A percentile compares a stretch with the other conserved stretches of the same genome.
These are phyloP conservation scores for Rugonectria rugulosa DNA, from an alignment of 2,329 filamentous ascomycete genomes.

Conservation along the genomic window DNA sequence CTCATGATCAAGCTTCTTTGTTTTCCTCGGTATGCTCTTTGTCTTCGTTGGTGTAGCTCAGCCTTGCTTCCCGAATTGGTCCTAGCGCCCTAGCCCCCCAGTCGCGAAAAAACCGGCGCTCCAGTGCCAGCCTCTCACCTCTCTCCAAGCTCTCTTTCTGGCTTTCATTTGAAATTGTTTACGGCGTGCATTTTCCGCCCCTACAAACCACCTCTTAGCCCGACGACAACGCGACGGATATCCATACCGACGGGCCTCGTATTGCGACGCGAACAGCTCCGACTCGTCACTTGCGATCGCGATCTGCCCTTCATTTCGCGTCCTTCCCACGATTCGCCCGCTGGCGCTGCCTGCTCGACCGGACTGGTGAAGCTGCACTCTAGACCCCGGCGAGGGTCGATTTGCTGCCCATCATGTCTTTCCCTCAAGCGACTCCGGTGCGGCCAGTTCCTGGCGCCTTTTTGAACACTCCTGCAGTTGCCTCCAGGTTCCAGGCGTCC, in stretches of 20 bases:
- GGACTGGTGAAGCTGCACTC: constrained; percentile 41
- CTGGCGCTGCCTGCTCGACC: constrained; percentile 33
- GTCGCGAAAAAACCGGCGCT: constrained; percentile 50
- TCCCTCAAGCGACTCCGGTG: constrained; percentile 69
- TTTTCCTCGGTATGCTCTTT: constrained; percentile 21
- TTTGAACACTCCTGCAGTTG: constrained; percentile 74
- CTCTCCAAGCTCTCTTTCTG: constrained; percentile 43
- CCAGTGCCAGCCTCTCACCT: constrained; percentile 44
- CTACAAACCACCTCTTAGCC: constrained; percentile 28
- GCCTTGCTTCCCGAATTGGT: constrained; percentile 46
- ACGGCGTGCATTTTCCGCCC: constrained; percentile 31
- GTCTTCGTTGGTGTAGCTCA: constrained; percentile 38
- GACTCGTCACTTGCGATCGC: constrained; percentile 10
- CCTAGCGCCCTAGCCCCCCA: constrained; percentile 41
- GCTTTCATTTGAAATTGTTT: constrained; percentile 42
- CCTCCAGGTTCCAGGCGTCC: constrained; percentile 54
- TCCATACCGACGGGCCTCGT: constrained; percentile 18
- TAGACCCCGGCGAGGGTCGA: constrained; percentile 39
- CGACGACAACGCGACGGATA: constrained; percentile 34
- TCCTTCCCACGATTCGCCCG: constrained; percentile 41
- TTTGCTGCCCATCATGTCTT: constrained; percentile 57
- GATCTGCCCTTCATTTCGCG: constrained; percentile 26
- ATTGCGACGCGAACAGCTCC: constrained; percentile 24
- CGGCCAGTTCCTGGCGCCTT: constrained; percentile 79
- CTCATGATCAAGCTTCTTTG: neutral